phyloP scores from a whole-genome alignment of 495 filamentous ascomycete genomes.

The Lasiosphaeriaceae sp. region DNA sequence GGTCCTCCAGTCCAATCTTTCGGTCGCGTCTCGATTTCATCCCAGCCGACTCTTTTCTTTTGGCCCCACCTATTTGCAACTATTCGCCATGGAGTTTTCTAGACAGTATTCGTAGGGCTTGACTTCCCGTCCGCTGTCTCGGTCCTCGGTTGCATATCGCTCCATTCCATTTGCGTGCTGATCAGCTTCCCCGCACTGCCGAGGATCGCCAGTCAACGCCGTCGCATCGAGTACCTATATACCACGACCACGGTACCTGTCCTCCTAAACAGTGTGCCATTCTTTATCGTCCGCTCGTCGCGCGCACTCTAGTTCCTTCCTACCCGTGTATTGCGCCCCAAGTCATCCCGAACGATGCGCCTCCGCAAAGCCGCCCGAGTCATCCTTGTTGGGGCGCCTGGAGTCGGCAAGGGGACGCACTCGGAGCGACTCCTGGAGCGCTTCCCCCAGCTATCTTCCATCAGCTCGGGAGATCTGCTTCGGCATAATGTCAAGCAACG shows the following conservation, averaged over 20 bases:
- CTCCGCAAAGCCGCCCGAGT: conserved; percentile 82
- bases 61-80: not conserved
- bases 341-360: conserved; percentile 38
- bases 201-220: not conserved
- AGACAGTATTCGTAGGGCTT: not conserved
- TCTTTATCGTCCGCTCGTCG: not conserved
- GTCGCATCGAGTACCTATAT: not conserved
- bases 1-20: not conserved
- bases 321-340: not conserved
- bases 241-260: not conserved
- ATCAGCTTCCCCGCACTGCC: conserved; percentile 21
- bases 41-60: not conserved
- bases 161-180: not conserved
- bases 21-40: not conserved
- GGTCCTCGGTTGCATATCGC: conserved; percentile 22
- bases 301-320: not conserved
- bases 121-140: conserved; percentile 2
- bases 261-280: not conserved
- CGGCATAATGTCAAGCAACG: conserved; percentile 85
- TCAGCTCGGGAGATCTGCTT: conserved; percentile 90
- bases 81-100: conserved; percentile 5
- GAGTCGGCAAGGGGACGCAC: conserved; percentile 90
- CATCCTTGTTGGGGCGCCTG: conserved; percentile 93
- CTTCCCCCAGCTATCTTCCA: conserved; percentile 83
- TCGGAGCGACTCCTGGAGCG: conserved; percentile 79